Percentiles rank a stretch among this genome's conserved stretches.
These are phyloP conservation scores for Metarhizium anisopliae DNA, from an alignment of 2,329 filamentous ascomycete species.

Conservation along the genomic window DNA sequence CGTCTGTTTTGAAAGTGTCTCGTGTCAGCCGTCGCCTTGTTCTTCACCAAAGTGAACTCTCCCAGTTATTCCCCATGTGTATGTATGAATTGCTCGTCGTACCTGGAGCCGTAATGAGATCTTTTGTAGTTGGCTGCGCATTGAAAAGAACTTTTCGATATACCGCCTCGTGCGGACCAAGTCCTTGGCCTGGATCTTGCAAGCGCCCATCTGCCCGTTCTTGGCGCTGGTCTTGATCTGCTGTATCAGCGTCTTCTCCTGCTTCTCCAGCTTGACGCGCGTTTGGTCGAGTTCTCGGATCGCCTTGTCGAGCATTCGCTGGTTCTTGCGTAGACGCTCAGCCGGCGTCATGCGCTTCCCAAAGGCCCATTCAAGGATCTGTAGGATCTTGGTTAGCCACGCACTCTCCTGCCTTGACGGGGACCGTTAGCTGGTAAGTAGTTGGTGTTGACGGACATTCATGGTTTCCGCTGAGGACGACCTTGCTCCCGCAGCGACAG, in stretches of 20 bases:
- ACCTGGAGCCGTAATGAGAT: slow-evolving; percentile 93
- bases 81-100: slow-evolving; percentile 10
- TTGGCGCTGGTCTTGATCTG: slow-evolving; percentile 99
- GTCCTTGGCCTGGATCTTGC: slow-evolving; percentile 97
- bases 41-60: neutral
- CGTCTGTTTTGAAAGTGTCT: slow-evolving; percentile 46
- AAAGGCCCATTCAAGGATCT: slow-evolving; percentile 99
- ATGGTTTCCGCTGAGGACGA: slow-evolving; percentile 27
- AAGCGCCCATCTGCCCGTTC: slow-evolving; percentile 95
- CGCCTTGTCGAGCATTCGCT: slow-evolving; percentile 93
- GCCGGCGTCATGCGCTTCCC: slow-evolving; percentile 98
- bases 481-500: neutral
- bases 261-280: slow-evolving; percentile 90
- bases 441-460: slow-evolving; percentile 40
- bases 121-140: slow-evolving; percentile 94
- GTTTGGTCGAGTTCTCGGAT: slow-evolving; percentile 94
- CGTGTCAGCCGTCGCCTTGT: slow-evolving; percentile 6
- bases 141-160: slow-evolving; percentile 96
- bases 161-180: slow-evolving; percentile 87
- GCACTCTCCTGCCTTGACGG: neutral
- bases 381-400: slow-evolving; percentile 11
- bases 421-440: neutral
- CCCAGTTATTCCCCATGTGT: too few relatives aligned
- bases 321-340: slow-evolving; percentile 85
- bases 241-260: slow-evolving; percentile 91